A percentile compares a stretch with the other conserved stretches of the same genome.
These are phyloP conservation scores for Apiospora saccharicola DNA, from an alignment of 2,329 filamentous ascomycete species.

Conservation along the genomic window DNA sequence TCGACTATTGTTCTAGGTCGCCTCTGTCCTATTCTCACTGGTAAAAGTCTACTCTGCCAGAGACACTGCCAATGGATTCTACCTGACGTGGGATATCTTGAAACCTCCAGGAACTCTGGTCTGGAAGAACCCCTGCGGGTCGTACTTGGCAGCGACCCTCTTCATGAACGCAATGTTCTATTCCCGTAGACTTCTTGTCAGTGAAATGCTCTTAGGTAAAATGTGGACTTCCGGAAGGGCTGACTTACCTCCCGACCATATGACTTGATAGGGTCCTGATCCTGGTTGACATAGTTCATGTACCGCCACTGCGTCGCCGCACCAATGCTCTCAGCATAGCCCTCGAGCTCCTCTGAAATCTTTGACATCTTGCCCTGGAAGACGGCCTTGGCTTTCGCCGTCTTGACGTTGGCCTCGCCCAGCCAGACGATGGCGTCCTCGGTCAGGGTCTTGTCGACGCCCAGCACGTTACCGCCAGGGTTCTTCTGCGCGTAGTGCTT, in stretches of 20 bases:
- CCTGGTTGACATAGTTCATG: conserved; percentile 47
- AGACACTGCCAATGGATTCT: no score
- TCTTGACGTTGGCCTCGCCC: conserved; percentile 40
- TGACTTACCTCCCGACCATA: conserved; percentile 40
- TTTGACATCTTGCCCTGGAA: conserved; percentile 40
- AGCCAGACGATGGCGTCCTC: conserved; percentile 43
- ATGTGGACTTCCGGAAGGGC: no score
- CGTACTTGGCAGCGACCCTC: conserved; percentile 44
- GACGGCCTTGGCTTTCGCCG: conserved; percentile 36
- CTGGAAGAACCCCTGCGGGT: conserved; percentile 29
- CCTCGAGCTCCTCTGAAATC: conserved; percentile 40
- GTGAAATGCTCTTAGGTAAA: not conserved
- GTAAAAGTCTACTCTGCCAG: no score
- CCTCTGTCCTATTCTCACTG: no score
- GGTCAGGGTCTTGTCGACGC: conserved; percentile 40
- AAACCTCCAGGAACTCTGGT: conserved; percentile 4
- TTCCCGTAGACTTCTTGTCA: not conserved
- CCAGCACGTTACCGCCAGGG: conserved; percentile 49
- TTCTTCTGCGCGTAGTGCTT: conserved; percentile 44
- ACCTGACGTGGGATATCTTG: conserved; percentile 7
- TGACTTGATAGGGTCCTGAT: conserved; percentile 39
- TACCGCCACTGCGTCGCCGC: conserved; percentile 42
- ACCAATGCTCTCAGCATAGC: conserved; percentile 28
- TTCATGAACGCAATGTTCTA: conserved; percentile 41
- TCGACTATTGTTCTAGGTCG: no score